phyloP scores from a whole-genome alignment of 371 early-diverging fungal genomes.

The Circinella umbellata region DNA sequence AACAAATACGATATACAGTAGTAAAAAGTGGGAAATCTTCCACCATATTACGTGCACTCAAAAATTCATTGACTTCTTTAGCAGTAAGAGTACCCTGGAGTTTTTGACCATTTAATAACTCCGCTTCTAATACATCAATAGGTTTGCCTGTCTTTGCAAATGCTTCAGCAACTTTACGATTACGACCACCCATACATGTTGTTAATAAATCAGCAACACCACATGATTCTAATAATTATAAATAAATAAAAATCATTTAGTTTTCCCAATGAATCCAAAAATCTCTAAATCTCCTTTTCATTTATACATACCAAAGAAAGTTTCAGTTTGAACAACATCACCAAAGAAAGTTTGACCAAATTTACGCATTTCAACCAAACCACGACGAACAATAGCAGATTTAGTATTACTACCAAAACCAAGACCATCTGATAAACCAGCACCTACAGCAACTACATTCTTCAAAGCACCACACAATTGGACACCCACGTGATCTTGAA shows the following conservation, averaged over 20 bases:
- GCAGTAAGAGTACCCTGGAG: constrained; percentile 97
- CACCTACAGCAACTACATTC: constrained; percentile 98
- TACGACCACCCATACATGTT: constrained; percentile 96
- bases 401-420: constrained; percentile 93
- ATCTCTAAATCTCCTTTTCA: too few relatives aligned
- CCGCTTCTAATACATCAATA: constrained; percentile 88
- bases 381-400: constrained; percentile 97
- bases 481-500: constrained; percentile 91
- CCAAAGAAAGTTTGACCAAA: constrained; percentile 85
- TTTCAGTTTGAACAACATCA: constrained; percentile 76
- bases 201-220: constrained; percentile 96
- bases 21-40: constrained; percentile 89
- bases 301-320: constrained; percentile 85
- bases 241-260: too few relatives aligned
- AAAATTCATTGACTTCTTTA: constrained; percentile 85
- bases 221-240: constrained; percentile 94
- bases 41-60: constrained; percentile 65
- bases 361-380: constrained; percentile 96
- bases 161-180: constrained; percentile 93
- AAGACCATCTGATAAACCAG: constrained; percentile 92
- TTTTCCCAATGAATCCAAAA: too few relatives aligned
- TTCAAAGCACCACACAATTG: constrained; percentile 99
- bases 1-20: constrained; percentile 89
- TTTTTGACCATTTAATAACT: constrained; percentile 96
- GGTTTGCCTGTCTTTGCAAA: constrained; percentile 88